Base-by-base conservation (phyloP, 2,329 filamentous ascomycete species). In the Fusarium paranaense region DNA sequence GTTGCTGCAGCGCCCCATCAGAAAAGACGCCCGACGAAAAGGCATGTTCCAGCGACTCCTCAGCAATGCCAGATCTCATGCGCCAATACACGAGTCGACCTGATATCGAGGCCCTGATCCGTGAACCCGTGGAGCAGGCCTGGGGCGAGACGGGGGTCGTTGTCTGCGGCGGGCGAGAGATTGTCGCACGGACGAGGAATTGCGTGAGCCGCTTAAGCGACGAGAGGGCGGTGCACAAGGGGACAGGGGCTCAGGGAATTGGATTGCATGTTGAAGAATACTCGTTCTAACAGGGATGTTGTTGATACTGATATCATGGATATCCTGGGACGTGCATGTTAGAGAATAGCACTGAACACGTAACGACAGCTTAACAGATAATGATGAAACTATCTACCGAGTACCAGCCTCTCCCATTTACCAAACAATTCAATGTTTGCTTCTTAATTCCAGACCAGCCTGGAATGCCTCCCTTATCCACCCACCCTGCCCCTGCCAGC, bases 211-310 rank as follows among this genome's bases (percentile, higher is more conserved):
- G 81, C 33, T 70, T 91, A 69, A 90, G 88, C 62, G 89, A 92
- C 74, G 90, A 91, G 81, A 82, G 90, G 45, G 90, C 87, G 1
- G 90, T 91, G 25, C 90, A 91, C 77, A 92, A 92, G 79, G 90
- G 90, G 6, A 91, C 89, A 0, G 90, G 89, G 1, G 90, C 90
- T 0, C 90, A 92, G 77, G 90, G 90, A 0, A 91, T 92, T 45
- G 86, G 88, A 77, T 76, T 91, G 64, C 86, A 90, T 78, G 89
- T 88, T 1, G 90, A 91, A 72, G 89, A 91, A 78, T 91, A 91
- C 79, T 85, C 85, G 27, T 89, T 89, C 71, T 89, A 76, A 76
- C 64, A 65, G 42, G 69, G 62, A 61, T 33, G 50, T 16, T 25
- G 14, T 47, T 18, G 22, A 25, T 18, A n/a, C 16, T 50, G 25